These are phyloP conservation scores for Syzygium aqueum DNA, from an alignment of 345 rosid genomes.

Conservation along the genomic window DNA sequence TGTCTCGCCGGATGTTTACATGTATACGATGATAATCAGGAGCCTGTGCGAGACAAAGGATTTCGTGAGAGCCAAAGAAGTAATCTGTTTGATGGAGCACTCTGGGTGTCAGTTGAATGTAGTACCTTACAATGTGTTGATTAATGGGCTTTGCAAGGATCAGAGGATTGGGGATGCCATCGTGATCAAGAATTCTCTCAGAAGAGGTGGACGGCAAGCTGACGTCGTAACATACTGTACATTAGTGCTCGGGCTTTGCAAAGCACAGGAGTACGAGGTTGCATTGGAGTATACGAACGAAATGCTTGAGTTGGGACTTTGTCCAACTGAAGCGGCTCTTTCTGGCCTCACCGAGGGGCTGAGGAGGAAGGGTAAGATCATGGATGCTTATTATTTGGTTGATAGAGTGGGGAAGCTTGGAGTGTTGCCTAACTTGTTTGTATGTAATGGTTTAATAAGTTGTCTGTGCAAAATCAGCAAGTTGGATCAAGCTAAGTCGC, in stretches of 20 bases:
- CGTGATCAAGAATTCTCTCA: conserved; percentile 47
- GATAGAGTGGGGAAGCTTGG: conserved; percentile 36
- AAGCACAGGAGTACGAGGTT: conserved; percentile 41
- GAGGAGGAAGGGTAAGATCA: conserved; percentile 51
- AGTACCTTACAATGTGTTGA: conserved; percentile 64
- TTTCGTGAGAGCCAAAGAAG: conserved; percentile 49
- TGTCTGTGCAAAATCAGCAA: conserved; percentile 54
- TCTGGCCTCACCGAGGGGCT: conserved; percentile 58
- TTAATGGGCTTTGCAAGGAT: conserved; percentile 75
- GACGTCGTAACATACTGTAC: conserved; percentile 70
- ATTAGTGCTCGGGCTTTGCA: conserved; percentile 65
- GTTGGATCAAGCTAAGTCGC: conserved; percentile 55
- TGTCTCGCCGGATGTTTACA: conserved; percentile 46
- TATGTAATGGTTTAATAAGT: conserved; percentile 66
- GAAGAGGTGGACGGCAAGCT: conserved; percentile 31
- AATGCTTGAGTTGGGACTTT: conserved; percentile 49
- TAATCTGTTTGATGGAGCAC: conserved; percentile 48
- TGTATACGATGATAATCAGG: conserved; percentile 47
- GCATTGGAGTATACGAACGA: conserved; percentile 52
- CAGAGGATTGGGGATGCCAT: conserved; percentile 59
- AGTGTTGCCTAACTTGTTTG: conserved; percentile 52
- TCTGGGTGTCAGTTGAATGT: conserved; percentile 40
- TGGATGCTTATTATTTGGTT: conserved; percentile 51
- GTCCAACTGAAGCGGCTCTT: conserved; percentile 67
- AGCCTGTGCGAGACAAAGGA: conserved; percentile 69